phyloP scores from a whole-genome alignment of 768 basidiomycete genomes.

The Ramaria sp. region DNA sequence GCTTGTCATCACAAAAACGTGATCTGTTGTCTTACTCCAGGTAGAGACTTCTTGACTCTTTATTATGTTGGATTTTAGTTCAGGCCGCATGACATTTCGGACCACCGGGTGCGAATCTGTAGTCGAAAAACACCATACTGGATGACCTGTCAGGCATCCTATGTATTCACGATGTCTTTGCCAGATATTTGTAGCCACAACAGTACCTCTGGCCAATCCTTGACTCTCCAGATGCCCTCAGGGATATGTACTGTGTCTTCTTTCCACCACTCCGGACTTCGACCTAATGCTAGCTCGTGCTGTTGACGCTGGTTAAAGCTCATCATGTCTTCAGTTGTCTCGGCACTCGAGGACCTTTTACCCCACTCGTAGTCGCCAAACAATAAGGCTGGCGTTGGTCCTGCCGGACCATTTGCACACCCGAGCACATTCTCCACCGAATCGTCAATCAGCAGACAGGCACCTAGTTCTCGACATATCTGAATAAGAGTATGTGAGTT shows the following conservation, averaged over 20 bases:
- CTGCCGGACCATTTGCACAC: constrained; percentile 32
- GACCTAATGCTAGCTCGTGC: constrained; percentile 30
- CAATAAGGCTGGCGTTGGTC: constrained; percentile 51
- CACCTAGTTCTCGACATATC: constrained; percentile 56
- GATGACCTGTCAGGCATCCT: background rate
- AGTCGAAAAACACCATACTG: too few species aligned
- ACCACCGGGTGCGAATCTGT: too few species aligned
- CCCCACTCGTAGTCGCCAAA: constrained; percentile 79
- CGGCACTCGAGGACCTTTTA: constrained; percentile 37
- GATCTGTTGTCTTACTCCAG: too few species aligned
- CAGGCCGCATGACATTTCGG: background rate
- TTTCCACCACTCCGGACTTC: constrained; percentile 48
- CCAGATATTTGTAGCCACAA: constrained; percentile 27
- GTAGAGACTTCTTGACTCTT: too few species aligned
- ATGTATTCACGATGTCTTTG: background rate
- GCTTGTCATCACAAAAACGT: too few species aligned
- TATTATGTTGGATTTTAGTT: background rate
- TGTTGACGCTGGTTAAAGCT: constrained; percentile 30
- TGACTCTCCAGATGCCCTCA: constrained; percentile 41
- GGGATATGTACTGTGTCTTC: constrained; percentile 35
- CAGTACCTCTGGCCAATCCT: constrained; percentile 53
- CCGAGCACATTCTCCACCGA: constrained; percentile 67
- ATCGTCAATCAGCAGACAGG: constrained; percentile 67
- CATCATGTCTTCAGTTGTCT: constrained; percentile 40
- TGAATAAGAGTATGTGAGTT: constrained; percentile 15